Percentiles rank a stretch among this genome's conserved stretches.
phyloP scores from a whole-genome alignment of 805 yeast species.

The Saccharomycopsis fodiens region DNA sequence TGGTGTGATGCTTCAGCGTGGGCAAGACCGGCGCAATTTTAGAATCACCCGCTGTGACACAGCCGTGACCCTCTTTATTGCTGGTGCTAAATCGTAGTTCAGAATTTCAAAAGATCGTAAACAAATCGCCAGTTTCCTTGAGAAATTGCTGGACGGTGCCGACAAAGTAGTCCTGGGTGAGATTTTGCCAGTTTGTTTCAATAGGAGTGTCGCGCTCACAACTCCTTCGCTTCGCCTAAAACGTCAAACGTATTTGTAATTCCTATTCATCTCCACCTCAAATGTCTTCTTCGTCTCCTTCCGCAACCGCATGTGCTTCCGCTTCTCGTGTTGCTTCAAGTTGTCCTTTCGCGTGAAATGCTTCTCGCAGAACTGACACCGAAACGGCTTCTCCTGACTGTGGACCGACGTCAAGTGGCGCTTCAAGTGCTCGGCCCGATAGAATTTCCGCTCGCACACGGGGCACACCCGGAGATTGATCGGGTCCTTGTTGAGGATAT shows the following conservation, averaged over 20 bases:
- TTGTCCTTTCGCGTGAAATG: conserved; percentile 19
- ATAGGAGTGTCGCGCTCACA: no score
- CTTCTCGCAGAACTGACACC: conserved; percentile 13
- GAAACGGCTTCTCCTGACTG: conserved; percentile 16
- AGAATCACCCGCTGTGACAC: no score
- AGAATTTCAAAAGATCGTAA: conserved; percentile 16
- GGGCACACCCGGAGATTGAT: conserved; percentile 11
- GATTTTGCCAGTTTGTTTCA: conserved; percentile 11
- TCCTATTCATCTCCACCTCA: no score
- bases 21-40: no score
- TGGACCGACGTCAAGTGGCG: conserved; percentile 19
- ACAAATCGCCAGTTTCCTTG: conserved; percentile 17
- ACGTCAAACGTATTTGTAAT: no score
- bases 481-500: conserved; percentile 16
- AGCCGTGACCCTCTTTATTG: no score
- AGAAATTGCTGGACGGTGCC: conserved; percentile 9
- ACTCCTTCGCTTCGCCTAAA: no score
- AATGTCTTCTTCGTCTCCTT: no score
- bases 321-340: conserved; percentile 16
- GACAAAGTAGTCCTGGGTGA: conserved; percentile 14
- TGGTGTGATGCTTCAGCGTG: no score
- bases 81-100: no score
- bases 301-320: conserved; percentile 14
- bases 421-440: conserved; percentile 17
- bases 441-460: conserved; percentile 17